Evolutionary conservation across 441 rosid genomes (phyloP).

Genomic region (Populus tomentosa): DNA sequence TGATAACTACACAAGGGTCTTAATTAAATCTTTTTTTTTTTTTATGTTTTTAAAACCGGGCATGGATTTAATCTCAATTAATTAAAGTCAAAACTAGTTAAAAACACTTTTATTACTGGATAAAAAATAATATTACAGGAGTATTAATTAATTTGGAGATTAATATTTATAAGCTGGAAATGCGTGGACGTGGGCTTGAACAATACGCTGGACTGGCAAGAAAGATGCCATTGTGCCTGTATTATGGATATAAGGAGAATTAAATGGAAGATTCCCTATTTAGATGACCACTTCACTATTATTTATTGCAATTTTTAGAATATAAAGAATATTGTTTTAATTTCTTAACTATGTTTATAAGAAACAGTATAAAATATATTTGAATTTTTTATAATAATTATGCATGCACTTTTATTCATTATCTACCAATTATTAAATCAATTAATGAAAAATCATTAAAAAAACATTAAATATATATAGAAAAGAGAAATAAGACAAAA

Average conservation of each 20-base stretch:
- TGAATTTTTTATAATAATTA: too few species aligned
- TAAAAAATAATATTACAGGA: too few species aligned
- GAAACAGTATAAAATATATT: too few species aligned
- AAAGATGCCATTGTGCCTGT: background rate
- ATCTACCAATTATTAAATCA: background rate
- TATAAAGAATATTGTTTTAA: background rate
- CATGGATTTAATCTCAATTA: too few species aligned
- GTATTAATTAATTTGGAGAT: too few species aligned
- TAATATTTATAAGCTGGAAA: background rate
- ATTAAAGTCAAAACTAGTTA: too few species aligned
- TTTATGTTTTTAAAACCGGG: too few species aligned
- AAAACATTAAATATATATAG: too few species aligned
- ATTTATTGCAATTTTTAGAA: background rate
- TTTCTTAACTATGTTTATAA: background rate
- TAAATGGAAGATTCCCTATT: background rate
- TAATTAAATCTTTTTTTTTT: background rate
- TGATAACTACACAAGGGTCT: constrained; percentile 12
- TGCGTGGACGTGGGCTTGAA: background rate
- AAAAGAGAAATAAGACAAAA: background rate
- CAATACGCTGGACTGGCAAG: background rate
- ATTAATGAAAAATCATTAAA: too few species aligned
- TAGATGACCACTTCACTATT: background rate
- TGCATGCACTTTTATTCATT: background rate
- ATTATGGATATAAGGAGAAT: background rate
- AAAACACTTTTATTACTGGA: too few species aligned